Evolutionary conservation across 257 asterid genomes (phyloP), one percentile per base, ranked within the genome.

Genomic region (Solanum chilense): DNA sequence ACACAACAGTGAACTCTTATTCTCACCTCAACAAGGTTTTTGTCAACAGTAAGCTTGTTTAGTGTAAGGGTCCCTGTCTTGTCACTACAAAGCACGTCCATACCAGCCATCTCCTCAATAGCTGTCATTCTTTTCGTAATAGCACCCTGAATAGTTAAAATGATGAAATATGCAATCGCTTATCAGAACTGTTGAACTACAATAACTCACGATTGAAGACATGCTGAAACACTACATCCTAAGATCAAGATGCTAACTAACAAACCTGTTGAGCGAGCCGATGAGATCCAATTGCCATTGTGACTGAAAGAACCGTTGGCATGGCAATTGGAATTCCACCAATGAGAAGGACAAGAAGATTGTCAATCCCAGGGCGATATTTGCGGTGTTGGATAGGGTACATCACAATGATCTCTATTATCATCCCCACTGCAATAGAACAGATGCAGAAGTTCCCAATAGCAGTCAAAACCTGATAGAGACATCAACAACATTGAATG

Each of bases 31-130:
- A 97, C 94, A 86, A 97, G 97, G 91, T 95, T 97, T 92, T 94
- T 97, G 86, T 97, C 99, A 85, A 97, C 99, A 3, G 98, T 95
- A 47, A 97, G 99, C 91, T 97, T 97, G 92, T 97, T 97, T 80
- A 97, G 88, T 47, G 99, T 95, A 89, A 97, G 88, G 62, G 99
- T 97, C 84, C 99, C 99, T 0, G 98, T 95, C 90, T 97, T 97
- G 88, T 97, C 99, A 58, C 99, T 97, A 91, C 99, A 97, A 68
- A 97, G 98, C 88, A 97, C 99, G 71, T 97, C 99, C 99, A 97
- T 97, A 88, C 99, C 99, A 21, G 99, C 99, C 99, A 97, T 97
- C 86, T 97, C 99, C 93, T 97, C 99, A 74, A 97, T 97, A 83
- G 99, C 99, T 31, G 98, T 95, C 98, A 97, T 95, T 91, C 99